These are phyloP conservation scores for Dipodascopsis tothii DNA, from an alignment of 805 yeast genomes.

Conservation along the genomic window DNA sequence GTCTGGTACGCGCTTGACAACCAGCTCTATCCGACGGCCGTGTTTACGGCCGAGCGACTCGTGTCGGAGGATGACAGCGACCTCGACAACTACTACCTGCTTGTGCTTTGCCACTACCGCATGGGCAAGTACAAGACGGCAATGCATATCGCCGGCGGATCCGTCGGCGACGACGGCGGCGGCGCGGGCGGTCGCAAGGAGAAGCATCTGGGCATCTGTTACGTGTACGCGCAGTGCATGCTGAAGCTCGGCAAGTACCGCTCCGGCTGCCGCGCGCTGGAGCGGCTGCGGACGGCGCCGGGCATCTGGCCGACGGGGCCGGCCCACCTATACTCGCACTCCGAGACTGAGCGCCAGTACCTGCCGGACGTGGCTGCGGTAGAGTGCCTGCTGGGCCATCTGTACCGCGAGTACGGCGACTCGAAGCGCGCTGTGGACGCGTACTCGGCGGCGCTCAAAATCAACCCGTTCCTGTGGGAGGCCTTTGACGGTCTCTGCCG, in stretches of 20 bases:
- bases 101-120: slow-evolving; percentile 59
- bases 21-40: slow-evolving; percentile 66
- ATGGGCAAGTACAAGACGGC: slow-evolving; percentile 57
- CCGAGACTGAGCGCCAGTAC: slow-evolving; percentile 21
- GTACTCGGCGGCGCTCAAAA: slow-evolving; percentile 60
- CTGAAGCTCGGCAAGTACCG: slow-evolving; percentile 45
- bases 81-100: slow-evolving; percentile 57
- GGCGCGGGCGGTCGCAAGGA: slow-evolving; percentile 26
- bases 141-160: slow-evolving; percentile 38
- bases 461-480: slow-evolving; percentile 79
- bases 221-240: slow-evolving; percentile 63
- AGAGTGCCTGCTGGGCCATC: slow-evolving; percentile 60
- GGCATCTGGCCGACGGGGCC: neutral
- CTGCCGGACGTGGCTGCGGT: slow-evolving; percentile 67
- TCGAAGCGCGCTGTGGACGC: slow-evolving; percentile 55
- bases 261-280: slow-evolving; percentile 43
- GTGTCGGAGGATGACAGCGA: slow-evolving; percentile 53
- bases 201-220: slow-evolving; percentile 67
- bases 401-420: slow-evolving; percentile 54
- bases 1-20: slow-evolving; percentile 67
- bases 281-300: slow-evolving; percentile 1
- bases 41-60: slow-evolving; percentile 76
- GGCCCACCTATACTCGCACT: slow-evolving; percentile 7
- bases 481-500: slow-evolving; percentile 67
- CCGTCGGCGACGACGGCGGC: neutral